A percentile compares a stretch with the other conserved stretches of the same genome.
Evolutionary conservation across 331 rosid species (phyloP).

Genomic region (Quercus tomentella): DNA sequence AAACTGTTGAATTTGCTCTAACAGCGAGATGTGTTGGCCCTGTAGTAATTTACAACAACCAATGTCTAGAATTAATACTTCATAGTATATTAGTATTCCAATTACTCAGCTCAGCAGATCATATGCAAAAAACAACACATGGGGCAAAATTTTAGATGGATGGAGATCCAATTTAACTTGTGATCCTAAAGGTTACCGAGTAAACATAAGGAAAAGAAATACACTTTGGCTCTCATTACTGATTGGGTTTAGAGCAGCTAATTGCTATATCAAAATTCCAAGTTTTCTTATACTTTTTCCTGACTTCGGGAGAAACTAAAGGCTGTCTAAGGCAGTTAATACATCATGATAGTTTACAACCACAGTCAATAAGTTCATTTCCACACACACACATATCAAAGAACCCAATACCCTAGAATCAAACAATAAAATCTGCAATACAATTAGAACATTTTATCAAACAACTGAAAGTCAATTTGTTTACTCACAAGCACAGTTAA

Average conservation of each 20-base stretch:
- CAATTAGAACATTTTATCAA: neutral
- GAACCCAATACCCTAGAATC: too few species aligned
- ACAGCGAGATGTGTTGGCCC: constrained; percentile 84
- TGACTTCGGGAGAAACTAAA: neutral
- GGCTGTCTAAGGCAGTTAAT: too few species aligned
- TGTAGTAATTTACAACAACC: constrained; percentile 21
- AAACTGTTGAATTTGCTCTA: constrained; percentile 85
- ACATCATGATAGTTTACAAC: too few species aligned
- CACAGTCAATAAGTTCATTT: too few species aligned
- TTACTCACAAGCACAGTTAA: neutral
- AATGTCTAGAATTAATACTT: neutral
- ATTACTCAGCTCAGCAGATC: neutral
- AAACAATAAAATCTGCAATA: too few species aligned
- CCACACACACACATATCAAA: too few species aligned
- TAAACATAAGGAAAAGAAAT: neutral
- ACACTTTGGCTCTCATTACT: neutral
- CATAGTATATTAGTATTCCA: neutral
- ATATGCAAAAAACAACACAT: neutral
- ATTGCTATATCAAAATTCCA: neutral
- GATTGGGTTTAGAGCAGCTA: neutral
- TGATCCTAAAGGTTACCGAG: neutral
- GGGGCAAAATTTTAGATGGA: neutral
- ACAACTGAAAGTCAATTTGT: neutral
- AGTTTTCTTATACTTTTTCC: neutral
- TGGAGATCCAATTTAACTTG: neutral